These are phyloP conservation scores for Synchytrium microbalum DNA, from an alignment of 371 early-diverging fungal species.

Conservation along the genomic window DNA sequence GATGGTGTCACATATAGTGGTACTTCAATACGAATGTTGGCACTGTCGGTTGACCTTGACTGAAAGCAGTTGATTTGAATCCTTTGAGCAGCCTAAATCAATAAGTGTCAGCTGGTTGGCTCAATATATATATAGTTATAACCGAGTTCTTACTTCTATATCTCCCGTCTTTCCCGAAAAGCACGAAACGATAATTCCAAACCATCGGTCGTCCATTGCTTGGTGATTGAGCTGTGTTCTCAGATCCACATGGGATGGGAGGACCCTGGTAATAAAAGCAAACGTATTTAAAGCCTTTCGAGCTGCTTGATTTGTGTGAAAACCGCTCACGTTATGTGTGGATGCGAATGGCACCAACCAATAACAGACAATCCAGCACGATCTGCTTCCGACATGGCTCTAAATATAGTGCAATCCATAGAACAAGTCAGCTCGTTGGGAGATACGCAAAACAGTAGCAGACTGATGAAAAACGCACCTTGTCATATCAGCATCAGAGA, in stretches of 20 bases:
- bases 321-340: not conserved
- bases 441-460: not conserved
- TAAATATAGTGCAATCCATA: too few species aligned
- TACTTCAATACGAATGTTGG: not conserved
- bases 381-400: not conserved
- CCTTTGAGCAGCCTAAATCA: not conserved
- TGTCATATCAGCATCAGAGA: not conserved
- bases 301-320: too few species aligned
- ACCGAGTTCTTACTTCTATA: not conserved
- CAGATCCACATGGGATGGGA: not conserved
- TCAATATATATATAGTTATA: too few species aligned
- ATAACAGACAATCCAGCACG: not conserved
- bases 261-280: too few species aligned
- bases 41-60: not conserved
- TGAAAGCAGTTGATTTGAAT: not conserved
- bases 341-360: not conserved
- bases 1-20: not conserved
- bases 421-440: too few species aligned
- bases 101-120: too few species aligned
- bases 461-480: not conserved
- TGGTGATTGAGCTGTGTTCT: not conserved
- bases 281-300: too few species aligned
- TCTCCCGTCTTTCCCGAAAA: not conserved
- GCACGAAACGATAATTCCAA: not conserved
- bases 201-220: not conserved